A percentile compares a stretch with the other conserved stretches of the same genome.
Evolutionary conservation across 2,329 filamentous ascomycete genomes (phyloP).

Genomic region (Lachnellula subtilissima): DNA sequence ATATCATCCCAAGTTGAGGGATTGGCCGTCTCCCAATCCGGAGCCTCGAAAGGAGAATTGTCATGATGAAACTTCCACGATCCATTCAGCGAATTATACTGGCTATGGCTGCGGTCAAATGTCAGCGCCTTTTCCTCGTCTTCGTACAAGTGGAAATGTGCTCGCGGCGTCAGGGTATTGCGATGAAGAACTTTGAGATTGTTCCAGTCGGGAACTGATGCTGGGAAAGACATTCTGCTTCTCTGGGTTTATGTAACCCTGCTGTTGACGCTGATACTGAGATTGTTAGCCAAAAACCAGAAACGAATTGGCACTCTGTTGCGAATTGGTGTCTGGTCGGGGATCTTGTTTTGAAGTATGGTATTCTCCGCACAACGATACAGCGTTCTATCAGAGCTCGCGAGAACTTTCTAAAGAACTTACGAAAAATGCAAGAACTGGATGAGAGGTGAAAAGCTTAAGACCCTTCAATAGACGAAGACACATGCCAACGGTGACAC

Average conservation of each 20-base stretch:
- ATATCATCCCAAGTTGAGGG: constrained; percentile 42
- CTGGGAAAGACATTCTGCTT: background rate
- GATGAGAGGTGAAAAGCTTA: no score
- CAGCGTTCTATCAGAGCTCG: no score
- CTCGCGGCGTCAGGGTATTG: constrained; percentile 53
- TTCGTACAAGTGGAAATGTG: constrained; percentile 51
- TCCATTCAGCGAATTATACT: constrained; percentile 30
- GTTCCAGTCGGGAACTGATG: constrained; percentile 50
- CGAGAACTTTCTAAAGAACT: no score
- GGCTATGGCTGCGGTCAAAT: constrained; percentile 36
- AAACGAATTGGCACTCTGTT: no score
- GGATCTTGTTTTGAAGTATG: no score
- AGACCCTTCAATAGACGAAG: no score
- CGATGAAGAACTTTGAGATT: constrained; percentile 56
- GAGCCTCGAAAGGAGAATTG: constrained; percentile 26
- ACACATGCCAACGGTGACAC: no score
- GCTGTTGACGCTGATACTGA: no score
- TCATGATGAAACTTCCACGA: constrained; percentile 27
- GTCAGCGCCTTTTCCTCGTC: constrained; percentile 45
- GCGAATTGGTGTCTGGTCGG: no score
- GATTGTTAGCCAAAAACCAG: no score
- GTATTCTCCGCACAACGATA: no score
- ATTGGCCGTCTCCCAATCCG: constrained; percentile 1
- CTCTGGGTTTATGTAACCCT: background rate
- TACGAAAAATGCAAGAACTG: no score